Conservation (phyloP, 2,329 filamentous ascomycete species). For the Penicillium sp. region DNA sequence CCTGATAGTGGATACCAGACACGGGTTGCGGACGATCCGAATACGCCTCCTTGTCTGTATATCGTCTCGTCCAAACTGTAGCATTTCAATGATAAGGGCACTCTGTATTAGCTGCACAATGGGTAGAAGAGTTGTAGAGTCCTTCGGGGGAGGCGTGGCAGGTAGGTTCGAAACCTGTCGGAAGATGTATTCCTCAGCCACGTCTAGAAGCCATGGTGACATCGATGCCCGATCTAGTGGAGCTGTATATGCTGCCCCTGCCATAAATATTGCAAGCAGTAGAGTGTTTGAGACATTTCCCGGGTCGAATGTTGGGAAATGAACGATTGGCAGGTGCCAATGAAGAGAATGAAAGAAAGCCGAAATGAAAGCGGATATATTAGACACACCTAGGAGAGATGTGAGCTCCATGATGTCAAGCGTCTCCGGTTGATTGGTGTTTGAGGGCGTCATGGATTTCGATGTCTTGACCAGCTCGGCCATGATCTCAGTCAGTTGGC, state of each 20-base stretch:
- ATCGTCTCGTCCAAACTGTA: conserved; percentile 36
- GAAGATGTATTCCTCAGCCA: conserved; percentile 37
- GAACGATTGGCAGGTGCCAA: conserved; percentile 37
- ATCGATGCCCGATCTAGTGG: conserved; percentile 22
- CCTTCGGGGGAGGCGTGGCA: conserved; percentile 12
- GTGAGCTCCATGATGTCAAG: conserved; percentile 25
- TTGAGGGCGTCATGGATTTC: conserved; percentile 26
- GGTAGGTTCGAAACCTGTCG: conserved; percentile 29
- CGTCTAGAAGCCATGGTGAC: conserved; percentile 29
- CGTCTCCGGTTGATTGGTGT: neutral
- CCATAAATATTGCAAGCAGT: conserved; percentile 32
- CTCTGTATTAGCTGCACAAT: conserved; percentile 32
- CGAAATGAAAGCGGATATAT: conserved; percentile 33
- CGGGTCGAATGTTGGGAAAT: conserved; percentile 37
- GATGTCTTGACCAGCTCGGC: conserved; percentile 34
- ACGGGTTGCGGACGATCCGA: conserved; percentile 36
- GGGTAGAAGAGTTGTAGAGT: conserved; percentile 10
- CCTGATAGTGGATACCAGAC: conserved; percentile 34
- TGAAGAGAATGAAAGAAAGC: conserved; percentile 38
- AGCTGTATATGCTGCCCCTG: conserved; percentile 32
- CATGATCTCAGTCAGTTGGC: conserved; percentile 30
- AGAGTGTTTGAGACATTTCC: conserved; percentile 30
- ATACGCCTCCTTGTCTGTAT: conserved; percentile 34
- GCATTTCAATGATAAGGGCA: conserved; percentile 37
- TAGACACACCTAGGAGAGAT: conserved; percentile 28